Evolutionary conservation across 2,329 filamentous ascomycete genomes (phyloP).

Genomic region (Zymoseptoria ardabiliae): DNA sequence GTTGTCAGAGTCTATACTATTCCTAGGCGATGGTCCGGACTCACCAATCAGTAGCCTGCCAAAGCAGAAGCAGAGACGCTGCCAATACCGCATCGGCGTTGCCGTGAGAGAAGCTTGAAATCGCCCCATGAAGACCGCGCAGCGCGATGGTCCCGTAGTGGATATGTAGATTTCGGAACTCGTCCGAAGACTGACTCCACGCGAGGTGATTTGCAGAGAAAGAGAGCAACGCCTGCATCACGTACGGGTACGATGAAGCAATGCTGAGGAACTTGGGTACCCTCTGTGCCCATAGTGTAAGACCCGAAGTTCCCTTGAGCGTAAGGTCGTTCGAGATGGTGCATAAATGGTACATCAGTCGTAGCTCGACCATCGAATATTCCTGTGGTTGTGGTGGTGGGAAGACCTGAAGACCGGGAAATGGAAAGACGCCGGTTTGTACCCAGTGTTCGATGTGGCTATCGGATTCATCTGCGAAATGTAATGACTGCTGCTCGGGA

Average conservation of each 20-base stretch:
- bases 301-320: slow-evolving; percentile 65
- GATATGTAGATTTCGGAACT: slow-evolving; percentile 81
- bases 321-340: slow-evolving; percentile 75
- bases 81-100: slow-evolving; percentile 89
- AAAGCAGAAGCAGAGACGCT: slow-evolving; percentile 83
- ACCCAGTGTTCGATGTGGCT: slow-evolving; percentile 75
- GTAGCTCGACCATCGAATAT: slow-evolving; percentile 70
- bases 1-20: background rate
- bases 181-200: slow-evolving; percentile 76
- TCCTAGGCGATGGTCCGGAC: slow-evolving; percentile 28
- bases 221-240: slow-evolving; percentile 87
- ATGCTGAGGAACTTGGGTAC: slow-evolving; percentile 87
- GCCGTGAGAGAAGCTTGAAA: slow-evolving; percentile 72
- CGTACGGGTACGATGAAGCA: slow-evolving; percentile 73
- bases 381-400: slow-evolving; percentile 65
- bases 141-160: slow-evolving; percentile 81
- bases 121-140: slow-evolving; percentile 80
- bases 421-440: slow-evolving; percentile 75
- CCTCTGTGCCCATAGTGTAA: slow-evolving; percentile 87
- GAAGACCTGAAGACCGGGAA: slow-evolving; percentile 70
- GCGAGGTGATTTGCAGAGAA: slow-evolving; percentile 93
- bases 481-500: slow-evolving; percentile 54
- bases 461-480: slow-evolving; percentile 83
- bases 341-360: slow-evolving; percentile 84
- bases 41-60: slow-evolving; percentile 95